These are phyloP conservation scores for Paramecium bursaria DNA, from an alignment of 73 alveolate species.

Conservation along the genomic window DNA sequence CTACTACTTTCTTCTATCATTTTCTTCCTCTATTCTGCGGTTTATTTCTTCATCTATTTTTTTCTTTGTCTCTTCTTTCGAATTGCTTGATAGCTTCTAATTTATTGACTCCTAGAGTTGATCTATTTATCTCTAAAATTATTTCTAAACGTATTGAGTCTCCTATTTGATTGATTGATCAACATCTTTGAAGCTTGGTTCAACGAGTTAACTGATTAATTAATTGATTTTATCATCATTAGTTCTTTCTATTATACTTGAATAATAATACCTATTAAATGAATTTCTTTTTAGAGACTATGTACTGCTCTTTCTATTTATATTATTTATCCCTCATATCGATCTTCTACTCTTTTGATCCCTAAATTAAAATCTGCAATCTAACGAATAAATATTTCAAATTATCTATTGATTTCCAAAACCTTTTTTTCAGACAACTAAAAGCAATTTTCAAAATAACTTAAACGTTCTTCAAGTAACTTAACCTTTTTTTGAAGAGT, in stretches of 20 bases:
- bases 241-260: neutral
- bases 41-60: conserved; percentile 53
- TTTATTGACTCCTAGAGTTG: conserved; percentile 5
- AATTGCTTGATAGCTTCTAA: neutral
- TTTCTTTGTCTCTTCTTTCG: neutral
- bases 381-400: conserved; percentile 20
- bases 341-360: conserved; percentile 28
- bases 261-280: neutral
- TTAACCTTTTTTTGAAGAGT: too few species aligned
- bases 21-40: conserved; percentile 34
- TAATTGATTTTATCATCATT: conserved; percentile 43
- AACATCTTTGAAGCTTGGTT: conserved; percentile 45
- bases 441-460: neutral
- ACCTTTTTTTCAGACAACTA: conserved; percentile 22
- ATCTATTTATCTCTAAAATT: conserved; percentile 2
- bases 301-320: neutral
- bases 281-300: neutral
- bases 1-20: conserved; percentile 25
- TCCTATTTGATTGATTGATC: conserved; percentile 40
- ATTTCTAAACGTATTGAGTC: neutral
- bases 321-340: neutral
- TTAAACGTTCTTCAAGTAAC: conserved; percentile 21
- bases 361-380: conserved; percentile 43
- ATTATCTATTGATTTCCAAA: conserved; percentile 5
- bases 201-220: conserved; percentile 33